Evolutionary conservation across 306 rosid genomes (phyloP).

Genomic region (Datisca glomerata): DNA sequence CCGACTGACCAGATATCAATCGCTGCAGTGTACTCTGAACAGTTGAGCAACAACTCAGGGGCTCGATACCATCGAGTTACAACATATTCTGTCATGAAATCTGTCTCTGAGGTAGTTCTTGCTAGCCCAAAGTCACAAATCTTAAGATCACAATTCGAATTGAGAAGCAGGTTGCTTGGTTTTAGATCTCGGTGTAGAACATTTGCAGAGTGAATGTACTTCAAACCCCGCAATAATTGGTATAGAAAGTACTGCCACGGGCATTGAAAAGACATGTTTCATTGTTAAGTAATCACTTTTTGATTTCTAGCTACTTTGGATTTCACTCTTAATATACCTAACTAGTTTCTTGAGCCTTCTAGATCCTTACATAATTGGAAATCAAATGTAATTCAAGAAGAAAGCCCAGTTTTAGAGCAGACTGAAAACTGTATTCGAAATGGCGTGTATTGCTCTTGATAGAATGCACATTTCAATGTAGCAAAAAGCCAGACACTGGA

Average conservation of each 20-base stretch:
- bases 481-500: too few relatives aligned
- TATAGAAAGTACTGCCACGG: conserved; percentile 46
- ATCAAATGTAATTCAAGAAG: too few relatives aligned
- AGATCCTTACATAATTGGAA: too few relatives aligned
- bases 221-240: conserved; percentile 56
- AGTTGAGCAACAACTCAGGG: conserved; percentile 56
- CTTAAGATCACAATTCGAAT: conserved; percentile 57
- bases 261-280: conserved; percentile 7
- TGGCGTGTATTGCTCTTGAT: too few relatives aligned
- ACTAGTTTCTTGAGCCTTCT: background rate
- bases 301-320: too few relatives aligned
- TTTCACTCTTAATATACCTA: background rate
- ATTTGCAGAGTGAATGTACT: conserved; percentile 61
- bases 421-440: too few relatives aligned
- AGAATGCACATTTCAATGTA: too few relatives aligned
- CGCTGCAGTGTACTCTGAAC: conserved; percentile 61
- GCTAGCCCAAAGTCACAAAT: conserved; percentile 82
- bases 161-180: conserved; percentile 58
- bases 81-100: conserved; percentile 68
- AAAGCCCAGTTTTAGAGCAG: too few relatives aligned
- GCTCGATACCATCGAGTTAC: conserved; percentile 74
- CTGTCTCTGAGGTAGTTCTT: conserved; percentile 63
- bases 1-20: conserved; percentile 74
- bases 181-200: conserved; percentile 68
- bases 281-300: too few relatives aligned